Base-by-base conservation (phyloP, 1,139 yeast genomes). In the Hemisphaericaspora xylanilytica region DNA sequence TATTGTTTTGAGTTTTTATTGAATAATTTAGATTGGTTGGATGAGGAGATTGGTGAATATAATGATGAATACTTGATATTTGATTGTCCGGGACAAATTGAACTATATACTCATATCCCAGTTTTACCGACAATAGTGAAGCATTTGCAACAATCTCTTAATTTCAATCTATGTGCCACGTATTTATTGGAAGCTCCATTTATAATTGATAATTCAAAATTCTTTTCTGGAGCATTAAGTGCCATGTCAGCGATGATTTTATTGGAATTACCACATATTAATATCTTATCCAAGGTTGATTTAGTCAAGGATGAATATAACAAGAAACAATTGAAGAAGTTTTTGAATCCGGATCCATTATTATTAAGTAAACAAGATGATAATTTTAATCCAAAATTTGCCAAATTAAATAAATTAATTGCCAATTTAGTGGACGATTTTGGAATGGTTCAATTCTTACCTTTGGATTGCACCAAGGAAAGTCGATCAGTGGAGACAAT, bases 381-480 rank as follows among this genome's bases (percentile, higher is more conserved):
- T 36, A 56, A 71, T 65, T 50, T 58, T 32, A 92, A 89, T 59
- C 95, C 96, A 25, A 82, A 76, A 52, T 92, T 80, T 54, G 75
- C 82, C 32, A 78, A 72, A 45, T 73, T 92, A 44, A 92, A 88
- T 58, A 77, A 77, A 50, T 75, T 92, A 21, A 89, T 92, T 50
- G 97, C 97, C 1, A 81, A 85, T 48, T 70, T 92, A 51, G 90
- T 87, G 26, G 97, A 92, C 58, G 99, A 94, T 56, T 92, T 92
- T 61, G 97, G 98, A 7, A 92, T 92, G 99, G 97, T 92, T 3
- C 97, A 92, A 57, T 92, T 89, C 56, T 67, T 92, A 47, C 97
- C 98, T 0, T 70, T 92, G 47, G 94, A 88, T 54, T 83, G 96
- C 35, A 75, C 82, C 33, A 83, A 85, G 56, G 84, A 89, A 31